phyloP scores from a whole-genome alignment of 2,329 filamentous ascomycete species.

The Exophiala bonariae region DNA sequence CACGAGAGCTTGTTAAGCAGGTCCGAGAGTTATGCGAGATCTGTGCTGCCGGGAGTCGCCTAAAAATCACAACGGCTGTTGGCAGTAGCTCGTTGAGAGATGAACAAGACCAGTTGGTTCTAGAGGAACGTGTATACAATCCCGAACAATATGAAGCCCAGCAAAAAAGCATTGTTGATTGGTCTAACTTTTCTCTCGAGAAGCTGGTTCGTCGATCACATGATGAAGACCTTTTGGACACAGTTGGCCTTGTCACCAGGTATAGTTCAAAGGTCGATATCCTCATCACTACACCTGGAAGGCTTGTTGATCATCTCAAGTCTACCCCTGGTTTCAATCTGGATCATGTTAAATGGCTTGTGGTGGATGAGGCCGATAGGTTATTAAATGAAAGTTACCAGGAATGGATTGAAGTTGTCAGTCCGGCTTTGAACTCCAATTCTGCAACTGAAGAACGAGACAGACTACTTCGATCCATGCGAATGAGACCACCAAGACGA shows the following conservation, averaged over 20 bases:
- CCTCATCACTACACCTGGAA: slow-evolving; percentile 89
- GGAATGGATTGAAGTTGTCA: slow-evolving; percentile 77
- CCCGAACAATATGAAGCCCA: slow-evolving; percentile 54
- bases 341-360: slow-evolving; percentile 76
- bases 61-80: slow-evolving; percentile 78
- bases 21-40: slow-evolving; percentile 75
- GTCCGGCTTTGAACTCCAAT: slow-evolving; percentile 75
- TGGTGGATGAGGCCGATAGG: slow-evolving; percentile 94
- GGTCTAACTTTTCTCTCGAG: slow-evolving; percentile 48
- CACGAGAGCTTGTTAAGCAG: slow-evolving; percentile 84
- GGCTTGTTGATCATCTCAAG: slow-evolving; percentile 91
- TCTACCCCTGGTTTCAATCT: slow-evolving; percentile 83
- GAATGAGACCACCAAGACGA: slow-evolving; percentile 71
- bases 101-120: slow-evolving; percentile 64
- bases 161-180: slow-evolving; percentile 43
- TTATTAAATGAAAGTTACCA: slow-evolving; percentile 89
- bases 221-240: slow-evolving; percentile 37
- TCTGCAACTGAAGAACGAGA: slow-evolving; percentile 84
- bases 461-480: slow-evolving; percentile 76
- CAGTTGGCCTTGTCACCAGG: slow-evolving; percentile 64
- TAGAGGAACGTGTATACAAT: slow-evolving; percentile 68
- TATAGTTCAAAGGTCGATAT: slow-evolving; percentile 77
- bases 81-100: slow-evolving; percentile 73
- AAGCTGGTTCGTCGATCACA: slow-evolving; percentile 46
- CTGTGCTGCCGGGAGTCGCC: slow-evolving; percentile 68